Evolutionary conservation across 768 basidiomycete species (phyloP).

Genomic region (Boletus vinaceobasis): DNA sequence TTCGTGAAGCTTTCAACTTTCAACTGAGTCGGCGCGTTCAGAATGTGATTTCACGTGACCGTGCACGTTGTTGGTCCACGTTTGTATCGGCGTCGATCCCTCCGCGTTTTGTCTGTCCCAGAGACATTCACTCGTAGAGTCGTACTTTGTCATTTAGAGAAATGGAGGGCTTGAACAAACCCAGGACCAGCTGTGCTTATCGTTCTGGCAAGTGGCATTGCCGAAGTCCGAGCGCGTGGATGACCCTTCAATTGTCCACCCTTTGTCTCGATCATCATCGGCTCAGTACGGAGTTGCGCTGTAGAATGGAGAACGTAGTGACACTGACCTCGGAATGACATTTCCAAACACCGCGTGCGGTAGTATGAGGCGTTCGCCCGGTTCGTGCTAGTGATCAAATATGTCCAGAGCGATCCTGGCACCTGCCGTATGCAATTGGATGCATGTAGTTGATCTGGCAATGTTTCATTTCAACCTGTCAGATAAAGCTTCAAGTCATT

Average conservation of each 20-base stretch:
- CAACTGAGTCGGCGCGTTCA: conserved; percentile 7
- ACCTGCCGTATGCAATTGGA: not conserved
- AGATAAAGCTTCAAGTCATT: not conserved
- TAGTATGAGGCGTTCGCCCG: not conserved
- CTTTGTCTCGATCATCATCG: not conserved
- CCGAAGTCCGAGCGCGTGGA: not conserved
- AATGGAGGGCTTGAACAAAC: not conserved
- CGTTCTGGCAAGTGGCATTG: not conserved
- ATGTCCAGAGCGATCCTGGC: conserved; percentile 1
- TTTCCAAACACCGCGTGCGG: conserved; percentile 9
- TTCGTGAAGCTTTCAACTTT: not conserved
- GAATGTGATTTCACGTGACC: conserved; percentile 27
- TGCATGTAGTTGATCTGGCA: not conserved
- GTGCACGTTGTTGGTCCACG: conserved; percentile 14
- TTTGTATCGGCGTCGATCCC: no score
- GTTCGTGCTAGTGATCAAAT: conserved; percentile 1
- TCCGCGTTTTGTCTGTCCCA: not conserved
- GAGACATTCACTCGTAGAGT: not conserved
- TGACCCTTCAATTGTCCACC: no score
- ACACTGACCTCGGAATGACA: not conserved
- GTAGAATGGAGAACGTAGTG: no score
- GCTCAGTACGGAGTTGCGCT: not conserved
- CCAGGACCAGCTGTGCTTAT: not conserved
- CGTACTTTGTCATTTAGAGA: not conserved
- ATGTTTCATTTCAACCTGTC: conserved; percentile 5